Evolutionary conservation across 345 rosid genomes (phyloP).

Genomic region (Aquilaria sinensis): DNA sequence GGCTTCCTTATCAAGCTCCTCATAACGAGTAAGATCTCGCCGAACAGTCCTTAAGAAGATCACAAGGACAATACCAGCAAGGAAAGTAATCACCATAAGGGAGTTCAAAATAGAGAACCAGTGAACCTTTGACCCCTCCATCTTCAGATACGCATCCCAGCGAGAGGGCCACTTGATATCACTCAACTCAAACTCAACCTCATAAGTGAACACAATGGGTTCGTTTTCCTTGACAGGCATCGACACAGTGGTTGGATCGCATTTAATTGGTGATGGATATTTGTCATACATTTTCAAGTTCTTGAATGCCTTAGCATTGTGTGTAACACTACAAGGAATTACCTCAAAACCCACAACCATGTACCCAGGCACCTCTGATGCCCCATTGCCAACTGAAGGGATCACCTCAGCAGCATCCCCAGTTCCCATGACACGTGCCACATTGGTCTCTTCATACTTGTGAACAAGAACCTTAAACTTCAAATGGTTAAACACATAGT

Average conservation of each 20-base stretch:
- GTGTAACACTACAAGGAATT: constrained; percentile 65
- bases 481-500: constrained; percentile 81
- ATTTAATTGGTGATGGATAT: constrained; percentile 56
- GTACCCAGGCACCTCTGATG: constrained; percentile 50
- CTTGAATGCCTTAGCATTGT: constrained; percentile 47
- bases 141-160: constrained; percentile 80
- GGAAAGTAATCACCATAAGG: constrained; percentile 81
- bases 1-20: constrained; percentile 89
- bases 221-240: constrained; percentile 71
- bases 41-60: constrained; percentile 86
- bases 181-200: constrained; percentile 63
- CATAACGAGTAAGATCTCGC: constrained; percentile 80
- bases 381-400: constrained; percentile 34
- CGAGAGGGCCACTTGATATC: constrained; percentile 92
- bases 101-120: constrained; percentile 85
- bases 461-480: constrained; percentile 84
- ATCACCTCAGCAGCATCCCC: constrained; percentile 79
- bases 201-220: constrained; percentile 67
- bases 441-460: constrained; percentile 72
- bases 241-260: constrained; percentile 61
- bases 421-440: constrained; percentile 80
- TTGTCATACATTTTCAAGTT: constrained; percentile 48
- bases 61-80: constrained; percentile 83
- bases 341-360: constrained; percentile 92
- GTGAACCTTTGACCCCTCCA: constrained; percentile 86